These are phyloP conservation scores for Knoxdaviesia capensis DNA, from an alignment of 2,329 filamentous ascomycete species.

Conservation along the genomic window DNA sequence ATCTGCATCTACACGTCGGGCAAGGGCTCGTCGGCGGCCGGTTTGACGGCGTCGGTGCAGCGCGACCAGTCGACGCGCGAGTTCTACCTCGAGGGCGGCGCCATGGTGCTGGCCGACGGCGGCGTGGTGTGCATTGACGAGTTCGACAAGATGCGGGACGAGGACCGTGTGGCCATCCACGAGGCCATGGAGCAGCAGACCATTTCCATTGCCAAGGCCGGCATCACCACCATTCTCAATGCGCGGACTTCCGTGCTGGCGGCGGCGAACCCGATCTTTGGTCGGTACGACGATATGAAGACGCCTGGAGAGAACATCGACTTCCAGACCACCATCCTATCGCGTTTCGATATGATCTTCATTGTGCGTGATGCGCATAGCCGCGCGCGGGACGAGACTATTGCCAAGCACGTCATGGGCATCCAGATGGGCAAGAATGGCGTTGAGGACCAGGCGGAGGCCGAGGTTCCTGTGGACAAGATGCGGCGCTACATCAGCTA, in stretches of 20 bases:
- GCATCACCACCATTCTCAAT: slow-evolving; percentile 95
- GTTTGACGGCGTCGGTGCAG: slow-evolving; percentile 93
- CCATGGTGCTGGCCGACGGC: slow-evolving; percentile 93
- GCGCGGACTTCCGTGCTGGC: slow-evolving; percentile 87
- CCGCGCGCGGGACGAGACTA: slow-evolving; percentile 70
- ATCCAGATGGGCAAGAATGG: slow-evolving; percentile 87
- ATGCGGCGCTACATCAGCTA: slow-evolving; percentile 97
- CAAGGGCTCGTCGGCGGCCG: slow-evolving; percentile 91
- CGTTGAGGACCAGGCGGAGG: slow-evolving; percentile 50
- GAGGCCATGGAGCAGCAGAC: slow-evolving; percentile 99
- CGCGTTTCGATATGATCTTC: slow-evolving; percentile 99
- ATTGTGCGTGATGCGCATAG: slow-evolving; percentile 94
- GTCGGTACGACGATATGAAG: slow-evolving; percentile 95
- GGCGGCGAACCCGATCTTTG: slow-evolving; percentile 93
- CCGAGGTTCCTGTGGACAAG: slow-evolving; percentile 85
- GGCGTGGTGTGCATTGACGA: slow-evolving; percentile 98
- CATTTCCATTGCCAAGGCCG: slow-evolving; percentile 95
- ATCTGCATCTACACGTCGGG: slow-evolving; percentile 98
- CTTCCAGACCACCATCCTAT: slow-evolving; percentile 95
- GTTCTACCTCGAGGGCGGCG: slow-evolving; percentile 94
- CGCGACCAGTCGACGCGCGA: slow-evolving; percentile 80
- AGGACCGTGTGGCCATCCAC: slow-evolving; percentile 93
- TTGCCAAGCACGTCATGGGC: slow-evolving; percentile 91
- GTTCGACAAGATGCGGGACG: slow-evolving; percentile 99
- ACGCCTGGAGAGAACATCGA: slow-evolving; percentile 97